Conservation (phyloP, 768 basidiomycete genomes). For the Butyriboletus loyo region DNA sequence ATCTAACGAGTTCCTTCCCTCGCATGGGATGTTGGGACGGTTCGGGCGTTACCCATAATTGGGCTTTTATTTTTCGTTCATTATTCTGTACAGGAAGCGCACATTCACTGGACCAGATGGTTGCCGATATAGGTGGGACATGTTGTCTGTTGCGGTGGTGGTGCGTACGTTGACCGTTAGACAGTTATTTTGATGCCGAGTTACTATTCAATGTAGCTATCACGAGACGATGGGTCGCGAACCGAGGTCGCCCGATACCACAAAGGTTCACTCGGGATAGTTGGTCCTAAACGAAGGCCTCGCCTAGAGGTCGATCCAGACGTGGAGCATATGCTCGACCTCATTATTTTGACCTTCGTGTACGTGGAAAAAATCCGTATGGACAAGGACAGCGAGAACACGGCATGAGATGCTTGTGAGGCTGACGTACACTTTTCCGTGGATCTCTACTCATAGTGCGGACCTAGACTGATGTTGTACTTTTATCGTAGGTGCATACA, state of each 20-base stretch:
- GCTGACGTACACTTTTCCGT: neutral
- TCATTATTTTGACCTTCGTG: slow-evolving; percentile 29
- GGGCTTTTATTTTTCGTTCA: neutral
- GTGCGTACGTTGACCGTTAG: slow-evolving; percentile 8
- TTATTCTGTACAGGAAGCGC: slow-evolving; percentile 15
- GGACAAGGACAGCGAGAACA: slow-evolving; percentile 19
- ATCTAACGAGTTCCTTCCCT: slow-evolving; percentile 25
- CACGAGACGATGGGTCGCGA: slow-evolving; percentile 11
- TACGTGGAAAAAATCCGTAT: slow-evolving; percentile 32
- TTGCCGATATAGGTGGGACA: slow-evolving; percentile 33
- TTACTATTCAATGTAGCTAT: slow-evolving; percentile 12
- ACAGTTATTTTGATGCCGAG: neutral
- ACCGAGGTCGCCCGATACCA: slow-evolving; percentile 22
- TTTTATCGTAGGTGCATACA: slow-evolving; percentile 9
- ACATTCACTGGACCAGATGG: slow-evolving; percentile 35
- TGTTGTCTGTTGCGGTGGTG: slow-evolving; percentile 10
- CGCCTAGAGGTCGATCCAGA: slow-evolving; percentile 18
- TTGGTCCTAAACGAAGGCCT: slow-evolving; percentile 16
- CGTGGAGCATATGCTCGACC: slow-evolving; percentile 26
- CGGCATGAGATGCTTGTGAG: slow-evolving; percentile 5
- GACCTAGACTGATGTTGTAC: slow-evolving; percentile 1
- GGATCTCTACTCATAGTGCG: neutral
- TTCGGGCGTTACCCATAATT: slow-evolving; percentile 5
- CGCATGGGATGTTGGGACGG: slow-evolving; percentile 22
- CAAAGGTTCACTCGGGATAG: slow-evolving; percentile 17